Conservation (phyloP, 116 monocot genomes). For the Trichopus zeylanicus region DNA sequence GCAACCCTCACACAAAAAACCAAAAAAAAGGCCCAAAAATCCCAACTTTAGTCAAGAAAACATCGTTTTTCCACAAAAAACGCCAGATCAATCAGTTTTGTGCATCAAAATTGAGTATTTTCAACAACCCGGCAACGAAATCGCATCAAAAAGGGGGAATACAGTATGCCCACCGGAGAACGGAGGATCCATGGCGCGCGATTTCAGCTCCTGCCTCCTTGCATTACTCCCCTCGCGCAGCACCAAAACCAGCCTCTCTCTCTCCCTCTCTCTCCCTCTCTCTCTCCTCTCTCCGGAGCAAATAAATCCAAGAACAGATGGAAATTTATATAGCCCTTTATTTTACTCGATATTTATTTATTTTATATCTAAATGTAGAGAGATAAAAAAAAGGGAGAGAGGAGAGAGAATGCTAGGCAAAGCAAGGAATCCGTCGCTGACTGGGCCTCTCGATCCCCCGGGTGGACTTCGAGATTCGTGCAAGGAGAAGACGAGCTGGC, state of each 20-base stretch:
- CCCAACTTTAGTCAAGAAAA: not conserved
- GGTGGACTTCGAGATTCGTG: no score
- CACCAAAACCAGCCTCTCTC: constrained; percentile 1
- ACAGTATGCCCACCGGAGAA: constrained; percentile 21
- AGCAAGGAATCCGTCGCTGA: no score
- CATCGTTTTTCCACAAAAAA: not conserved
- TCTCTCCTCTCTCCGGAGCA: no score
- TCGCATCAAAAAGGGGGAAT: not conserved
- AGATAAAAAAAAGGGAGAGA: no score
- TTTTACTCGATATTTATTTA: no score
- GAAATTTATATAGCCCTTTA: no score
- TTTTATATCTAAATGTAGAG: no score
- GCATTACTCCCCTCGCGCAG: constrained; percentile 9
- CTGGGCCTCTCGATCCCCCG: no score
- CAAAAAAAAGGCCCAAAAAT: not conserved
- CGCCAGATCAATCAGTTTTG: constrained; percentile 5
- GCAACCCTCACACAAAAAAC: not conserved
- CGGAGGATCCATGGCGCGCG: constrained; percentile 25
- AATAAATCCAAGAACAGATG: no score
- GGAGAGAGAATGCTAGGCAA: no score
- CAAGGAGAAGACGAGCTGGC: no score
- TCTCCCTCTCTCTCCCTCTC: not conserved
- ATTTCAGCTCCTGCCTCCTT: constrained; percentile 18
- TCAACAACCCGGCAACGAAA: not conserved
- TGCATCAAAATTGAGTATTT: not conserved